Conservation (phyloP, 2,329 filamentous ascomycete genomes). For the Trichoderma aggressivum region DNA sequence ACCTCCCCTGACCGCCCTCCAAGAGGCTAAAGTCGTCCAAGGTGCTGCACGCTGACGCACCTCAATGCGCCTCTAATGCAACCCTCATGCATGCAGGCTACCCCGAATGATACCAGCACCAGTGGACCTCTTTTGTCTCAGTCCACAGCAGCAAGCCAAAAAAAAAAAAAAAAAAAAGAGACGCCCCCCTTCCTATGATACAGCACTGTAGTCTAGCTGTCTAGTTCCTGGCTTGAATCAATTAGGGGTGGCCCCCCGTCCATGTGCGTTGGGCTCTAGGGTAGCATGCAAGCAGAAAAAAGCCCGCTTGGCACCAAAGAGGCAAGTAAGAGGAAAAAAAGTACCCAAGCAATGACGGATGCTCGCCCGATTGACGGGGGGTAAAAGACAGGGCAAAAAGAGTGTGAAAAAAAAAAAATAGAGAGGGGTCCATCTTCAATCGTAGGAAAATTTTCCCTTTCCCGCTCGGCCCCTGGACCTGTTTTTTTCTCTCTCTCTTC, state of each 20-base stretch:
- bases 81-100: neutral
- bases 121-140: neutral
- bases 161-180: neutral
- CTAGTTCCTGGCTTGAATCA: too few species aligned
- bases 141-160: neutral
- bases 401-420: neutral
- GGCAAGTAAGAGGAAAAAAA: neutral
- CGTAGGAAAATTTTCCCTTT: conserved; percentile 4
- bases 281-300: neutral
- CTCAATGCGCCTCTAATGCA: conserved; percentile 14
- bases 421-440: neutral
- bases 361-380: neutral
- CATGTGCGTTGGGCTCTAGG: neutral
- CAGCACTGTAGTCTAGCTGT: too few species aligned
- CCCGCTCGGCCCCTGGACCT: neutral
- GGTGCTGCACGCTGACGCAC: conserved; percentile 14
- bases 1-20: conserved; percentile 3
- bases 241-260: too few species aligned
- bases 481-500: neutral
- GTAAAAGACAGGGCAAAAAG: neutral
- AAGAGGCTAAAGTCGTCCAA: neutral
- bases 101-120: neutral
- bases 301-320: neutral
- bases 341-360: neutral
- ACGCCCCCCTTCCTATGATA: too few species aligned